These are phyloP conservation scores for Epichloe sp. DNA, from an alignment of 2,329 filamentous ascomycete species.

Conservation along the genomic window DNA sequence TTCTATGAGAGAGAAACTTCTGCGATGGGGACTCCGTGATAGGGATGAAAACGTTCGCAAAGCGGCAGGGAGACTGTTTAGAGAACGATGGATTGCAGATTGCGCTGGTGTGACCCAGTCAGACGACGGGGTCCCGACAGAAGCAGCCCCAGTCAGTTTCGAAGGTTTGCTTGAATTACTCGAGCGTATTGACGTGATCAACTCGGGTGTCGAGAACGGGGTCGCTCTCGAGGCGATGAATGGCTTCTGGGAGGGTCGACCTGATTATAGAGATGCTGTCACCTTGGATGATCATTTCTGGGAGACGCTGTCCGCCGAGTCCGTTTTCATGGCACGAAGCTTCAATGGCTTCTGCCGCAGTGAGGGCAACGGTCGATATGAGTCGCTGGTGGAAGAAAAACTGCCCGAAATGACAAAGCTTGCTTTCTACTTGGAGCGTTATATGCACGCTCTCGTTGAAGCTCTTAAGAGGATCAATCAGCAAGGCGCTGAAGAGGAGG, in stretches of 20 bases:
- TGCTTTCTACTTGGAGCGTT: slow-evolving; percentile 73
- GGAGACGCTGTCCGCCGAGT: slow-evolving; percentile 71
- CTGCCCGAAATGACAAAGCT: slow-evolving; percentile 89
- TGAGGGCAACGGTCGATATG: slow-evolving; percentile 60
- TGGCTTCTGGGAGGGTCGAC: slow-evolving; percentile 88
- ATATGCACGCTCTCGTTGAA: slow-evolving; percentile 57
- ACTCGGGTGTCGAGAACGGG: slow-evolving; percentile 78
- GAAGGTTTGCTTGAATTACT: slow-evolving; percentile 82
- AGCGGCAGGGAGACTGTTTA: slow-evolving; percentile 78
- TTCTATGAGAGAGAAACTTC: slow-evolving; percentile 86
- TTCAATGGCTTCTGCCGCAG: slow-evolving; percentile 87
- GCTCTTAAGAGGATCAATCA: slow-evolving; percentile 44
- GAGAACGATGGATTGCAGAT: slow-evolving; percentile 95
- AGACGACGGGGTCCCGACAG: slow-evolving; percentile 40
- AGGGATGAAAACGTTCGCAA: slow-evolving; percentile 90
- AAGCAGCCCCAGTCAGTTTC: slow-evolving; percentile 52
- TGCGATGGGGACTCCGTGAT: slow-evolving; percentile 89
- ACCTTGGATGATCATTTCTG: slow-evolving; percentile 64
- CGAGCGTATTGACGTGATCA: slow-evolving; percentile 86
- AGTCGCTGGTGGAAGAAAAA: slow-evolving; percentile 75
- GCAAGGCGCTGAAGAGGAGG: slow-evolving; percentile 42
- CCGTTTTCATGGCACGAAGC: slow-evolving; percentile 78
- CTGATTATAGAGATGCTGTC: slow-evolving; percentile 64
- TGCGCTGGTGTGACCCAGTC: slow-evolving; percentile 59
- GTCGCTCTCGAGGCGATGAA: slow-evolving; percentile 90